Percentiles rank a stretch among this genome's conserved stretches.
Conservation (phyloP, 2,329 filamentous ascomycete genomes). For the Trichophyton benhamiae region DNA sequence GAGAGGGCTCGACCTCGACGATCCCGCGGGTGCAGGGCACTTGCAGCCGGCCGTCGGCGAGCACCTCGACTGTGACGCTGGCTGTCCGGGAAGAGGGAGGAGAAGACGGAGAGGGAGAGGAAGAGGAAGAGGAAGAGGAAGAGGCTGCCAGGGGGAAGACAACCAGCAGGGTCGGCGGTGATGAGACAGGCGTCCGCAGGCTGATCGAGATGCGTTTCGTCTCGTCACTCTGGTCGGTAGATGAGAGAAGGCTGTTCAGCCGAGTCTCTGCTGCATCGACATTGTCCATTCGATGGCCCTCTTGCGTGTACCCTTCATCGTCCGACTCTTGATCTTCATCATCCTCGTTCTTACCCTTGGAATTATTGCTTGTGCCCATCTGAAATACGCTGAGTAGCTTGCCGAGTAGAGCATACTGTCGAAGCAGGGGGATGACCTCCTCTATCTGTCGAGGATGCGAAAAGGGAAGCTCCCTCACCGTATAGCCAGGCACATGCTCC, state of each 20-base stretch:
- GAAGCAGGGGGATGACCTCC: slow-evolving; percentile 32
- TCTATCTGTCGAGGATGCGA: slow-evolving; percentile 35
- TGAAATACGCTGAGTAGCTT: slow-evolving; percentile 28
- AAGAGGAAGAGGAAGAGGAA: neutral
- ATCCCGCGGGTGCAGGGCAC: slow-evolving; percentile 2
- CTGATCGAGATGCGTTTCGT: neutral
- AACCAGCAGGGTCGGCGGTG: slow-evolving; percentile 11
- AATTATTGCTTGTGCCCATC: slow-evolving; percentile 5
- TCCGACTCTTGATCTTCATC: too few relatives aligned
- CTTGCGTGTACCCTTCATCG: neutral
- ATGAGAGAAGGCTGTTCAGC: slow-evolving; percentile 41
- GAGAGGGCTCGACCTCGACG: neutral
- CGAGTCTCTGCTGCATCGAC: slow-evolving; percentile 37
- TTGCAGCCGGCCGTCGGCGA: slow-evolving; percentile 6
- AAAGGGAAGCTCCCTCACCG: slow-evolving; percentile 32
- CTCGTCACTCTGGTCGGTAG: neutral
- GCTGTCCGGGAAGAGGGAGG: neutral
- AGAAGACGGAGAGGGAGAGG: neutral
- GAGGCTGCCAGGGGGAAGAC: slow-evolving; percentile 2
- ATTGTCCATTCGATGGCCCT: slow-evolving; percentile 26
- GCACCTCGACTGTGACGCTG: slow-evolving; percentile 1
- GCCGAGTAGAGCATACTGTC: slow-evolving; percentile 34
- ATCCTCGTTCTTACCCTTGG: slow-evolving; percentile 3
- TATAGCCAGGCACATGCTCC: slow-evolving; percentile 30
- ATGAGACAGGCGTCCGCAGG: slow-evolving; percentile 10